Evolutionary conservation across 169 alveolate species (phyloP).

Genomic region (Toxoplasma gondii): DNA sequence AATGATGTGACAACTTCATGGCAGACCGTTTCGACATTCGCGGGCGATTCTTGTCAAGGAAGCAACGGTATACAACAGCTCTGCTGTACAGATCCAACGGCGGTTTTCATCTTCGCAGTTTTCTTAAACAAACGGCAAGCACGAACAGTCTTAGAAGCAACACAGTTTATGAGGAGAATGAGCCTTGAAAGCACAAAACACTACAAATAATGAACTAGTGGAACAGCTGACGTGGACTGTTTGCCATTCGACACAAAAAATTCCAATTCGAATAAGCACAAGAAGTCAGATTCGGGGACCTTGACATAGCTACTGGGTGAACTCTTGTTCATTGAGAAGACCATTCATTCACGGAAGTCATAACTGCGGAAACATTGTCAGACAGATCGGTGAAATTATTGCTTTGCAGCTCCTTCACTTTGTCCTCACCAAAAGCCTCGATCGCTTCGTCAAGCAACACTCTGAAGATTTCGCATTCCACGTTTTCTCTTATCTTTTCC

Average conservation of each 20-base stretch:
- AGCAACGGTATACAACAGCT: neutral
- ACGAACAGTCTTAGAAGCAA: no score
- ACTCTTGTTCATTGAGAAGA: neutral
- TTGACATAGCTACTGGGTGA: neutral
- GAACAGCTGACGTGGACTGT: neutral
- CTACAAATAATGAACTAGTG: no score
- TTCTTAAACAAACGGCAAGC: no score
- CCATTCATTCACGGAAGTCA: neutral
- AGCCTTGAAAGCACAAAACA: no score
- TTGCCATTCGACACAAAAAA: neutral
- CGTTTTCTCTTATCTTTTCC: slow-evolving; percentile 54
- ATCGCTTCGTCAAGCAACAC: slow-evolving; percentile 66
- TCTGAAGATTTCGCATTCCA: slow-evolving; percentile 64
- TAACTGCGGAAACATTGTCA: neutral
- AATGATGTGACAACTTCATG: neutral
- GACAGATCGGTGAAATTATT: neutral
- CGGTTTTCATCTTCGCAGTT: no score
- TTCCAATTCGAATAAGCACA: neutral
- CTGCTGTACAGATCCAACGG: neutral
- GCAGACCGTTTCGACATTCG: no score
- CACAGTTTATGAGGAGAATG: no score
- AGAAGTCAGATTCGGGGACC: neutral
- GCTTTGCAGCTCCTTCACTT: slow-evolving; percentile 43
- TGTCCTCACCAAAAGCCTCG: slow-evolving; percentile 56
- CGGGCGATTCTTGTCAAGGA: neutral